Conservation (phyloP, 225 moss, liverwort and hornwort species). For the Bryum argenteum region DNA sequence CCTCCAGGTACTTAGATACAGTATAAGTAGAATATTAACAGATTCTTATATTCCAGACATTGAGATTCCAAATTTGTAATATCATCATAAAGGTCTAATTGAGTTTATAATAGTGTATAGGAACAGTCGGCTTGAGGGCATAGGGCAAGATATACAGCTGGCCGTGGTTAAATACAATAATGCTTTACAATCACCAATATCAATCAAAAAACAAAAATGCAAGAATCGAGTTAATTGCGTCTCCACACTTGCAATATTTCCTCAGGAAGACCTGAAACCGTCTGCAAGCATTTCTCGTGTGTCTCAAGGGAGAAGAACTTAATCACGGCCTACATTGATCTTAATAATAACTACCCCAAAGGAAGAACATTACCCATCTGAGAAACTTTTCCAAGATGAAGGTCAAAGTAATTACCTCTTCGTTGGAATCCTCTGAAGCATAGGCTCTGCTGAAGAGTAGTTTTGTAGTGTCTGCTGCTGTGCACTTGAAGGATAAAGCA, state of each 20-base stretch:
- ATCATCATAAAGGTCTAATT: slow-evolving; percentile 12
- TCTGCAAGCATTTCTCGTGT: slow-evolving; percentile 5
- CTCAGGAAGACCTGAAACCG: background rate
- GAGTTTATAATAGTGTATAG: background rate
- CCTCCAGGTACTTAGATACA: slow-evolving; percentile 33
- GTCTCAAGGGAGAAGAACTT: background rate
- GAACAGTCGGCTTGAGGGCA: background rate
- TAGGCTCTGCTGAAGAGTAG: slow-evolving; percentile 41
- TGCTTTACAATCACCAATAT: slow-evolving; percentile 2
- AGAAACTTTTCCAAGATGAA: background rate
- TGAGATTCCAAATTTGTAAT: background rate
- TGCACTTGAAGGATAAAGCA: slow-evolving; percentile 41
- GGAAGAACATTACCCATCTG: background rate
- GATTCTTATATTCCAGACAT: slow-evolving; percentile 11
- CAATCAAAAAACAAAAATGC: background rate
- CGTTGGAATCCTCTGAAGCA: slow-evolving; percentile 31
- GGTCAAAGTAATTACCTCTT: slow-evolving; percentile 29
- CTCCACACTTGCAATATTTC: background rate
- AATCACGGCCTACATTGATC: background rate
- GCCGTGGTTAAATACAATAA: slow-evolving; percentile 1
- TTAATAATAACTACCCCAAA: background rate
- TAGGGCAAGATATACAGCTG: background rate
- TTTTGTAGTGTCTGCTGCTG: slow-evolving; percentile 40
- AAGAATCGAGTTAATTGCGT: background rate
- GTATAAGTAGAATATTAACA: slow-evolving; percentile 9